Base-by-base conservation (phyloP, 2,329 filamentous ascomycete species). In the Didymellaceae sp. region DNA sequence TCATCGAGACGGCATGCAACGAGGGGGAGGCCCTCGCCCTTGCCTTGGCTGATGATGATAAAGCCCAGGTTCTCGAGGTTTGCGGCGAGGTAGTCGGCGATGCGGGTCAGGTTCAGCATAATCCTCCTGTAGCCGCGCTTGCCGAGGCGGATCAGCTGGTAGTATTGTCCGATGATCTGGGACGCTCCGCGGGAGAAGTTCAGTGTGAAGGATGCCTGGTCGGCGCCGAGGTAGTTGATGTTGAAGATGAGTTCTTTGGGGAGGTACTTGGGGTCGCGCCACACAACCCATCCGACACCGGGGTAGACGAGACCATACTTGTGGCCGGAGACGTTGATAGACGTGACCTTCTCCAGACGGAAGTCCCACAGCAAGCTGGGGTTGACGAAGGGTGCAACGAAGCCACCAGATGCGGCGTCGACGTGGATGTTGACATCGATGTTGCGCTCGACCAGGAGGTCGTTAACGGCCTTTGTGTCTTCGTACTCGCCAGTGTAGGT, bases 171-270 rank as follows among this genome's bases (percentile, higher is more conserved):
- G 55, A 97, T 96, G 67, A 97, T 90, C 71, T 97, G 92, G 5
- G 88, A 91, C 10, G 93, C 93, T 49, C 92, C 92, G 74, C 96
- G 96, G 70, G 90, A 95, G 80, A 97, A 97, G 81, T 97, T 97
- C 52, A 97, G 85, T 0, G 93, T 97, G 78, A 97, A 97, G 3
- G 91, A 96, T 2, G 91, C 88, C 73, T 97, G 93, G 70, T 97
- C 91, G 9, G 93, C 92, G 40, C 93, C 93, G 5, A 97, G 87
- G 77, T 97, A 97, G 82, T 97, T 97, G 83, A 97, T 97, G 82
- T 96, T 97, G 84, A 97, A 97, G 65, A 97, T 91, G 17, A 97
- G 86, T 67, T 97, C 92, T 70, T 93, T 82, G 6, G 93, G 93
- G 2, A 68, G 61, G 45, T 63, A 68, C 49, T 62, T 94, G 87